A percentile compares a stretch with the other conserved stretches of the same genome.
These are phyloP conservation scores for Pseudogymnoascus sp. DNA, from an alignment of 2,329 filamentous ascomycete genomes.

Conservation along the genomic window DNA sequence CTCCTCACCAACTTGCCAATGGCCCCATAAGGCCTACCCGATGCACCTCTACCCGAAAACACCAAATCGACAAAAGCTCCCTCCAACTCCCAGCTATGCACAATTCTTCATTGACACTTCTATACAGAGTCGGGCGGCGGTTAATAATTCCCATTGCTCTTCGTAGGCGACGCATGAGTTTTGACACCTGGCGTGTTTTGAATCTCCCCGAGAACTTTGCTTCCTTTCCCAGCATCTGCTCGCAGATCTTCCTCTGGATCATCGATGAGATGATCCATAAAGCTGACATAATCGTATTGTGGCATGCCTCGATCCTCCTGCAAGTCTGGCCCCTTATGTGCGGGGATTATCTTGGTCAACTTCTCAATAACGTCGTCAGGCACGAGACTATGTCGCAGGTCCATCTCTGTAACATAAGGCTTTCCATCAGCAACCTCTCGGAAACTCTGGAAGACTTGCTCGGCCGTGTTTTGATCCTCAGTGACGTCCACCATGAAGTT, in stretches of 20 bases:
- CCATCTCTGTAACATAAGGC: conserved; percentile 96
- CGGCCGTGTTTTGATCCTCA: conserved; percentile 96
- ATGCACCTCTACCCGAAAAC: neutral
- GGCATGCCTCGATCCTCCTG: conserved; percentile 74
- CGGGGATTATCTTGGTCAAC: conserved; percentile 77
- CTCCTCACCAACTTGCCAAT: neutral
- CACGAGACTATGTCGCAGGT: conserved; percentile 87
- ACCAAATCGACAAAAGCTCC: conserved; percentile 1
- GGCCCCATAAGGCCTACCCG: neutral
- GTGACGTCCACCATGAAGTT: conserved; percentile 99
- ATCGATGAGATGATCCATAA: conserved; percentile 81
- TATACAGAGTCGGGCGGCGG: neutral
- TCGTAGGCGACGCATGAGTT: conserved; percentile 1
- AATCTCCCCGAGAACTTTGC: conserved; percentile 3
- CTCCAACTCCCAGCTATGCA: conserved; percentile 5
- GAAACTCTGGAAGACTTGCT: conserved; percentile 98
- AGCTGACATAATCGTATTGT: conserved; percentile 93
- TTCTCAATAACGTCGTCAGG: conserved; percentile 97
- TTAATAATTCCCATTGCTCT: conserved; percentile 5
- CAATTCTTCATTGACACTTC: conserved; percentile 1
- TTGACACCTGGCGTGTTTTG: neutral
- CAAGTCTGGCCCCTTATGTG: conserved; percentile 76
- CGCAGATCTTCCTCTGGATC: conserved; percentile 18
- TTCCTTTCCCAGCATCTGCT: neutral
- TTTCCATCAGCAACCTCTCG: conserved; percentile 96